Base-by-base conservation (phyloP, 495 filamentous ascomycete species). In the Acidomyces sp. region DNA sequence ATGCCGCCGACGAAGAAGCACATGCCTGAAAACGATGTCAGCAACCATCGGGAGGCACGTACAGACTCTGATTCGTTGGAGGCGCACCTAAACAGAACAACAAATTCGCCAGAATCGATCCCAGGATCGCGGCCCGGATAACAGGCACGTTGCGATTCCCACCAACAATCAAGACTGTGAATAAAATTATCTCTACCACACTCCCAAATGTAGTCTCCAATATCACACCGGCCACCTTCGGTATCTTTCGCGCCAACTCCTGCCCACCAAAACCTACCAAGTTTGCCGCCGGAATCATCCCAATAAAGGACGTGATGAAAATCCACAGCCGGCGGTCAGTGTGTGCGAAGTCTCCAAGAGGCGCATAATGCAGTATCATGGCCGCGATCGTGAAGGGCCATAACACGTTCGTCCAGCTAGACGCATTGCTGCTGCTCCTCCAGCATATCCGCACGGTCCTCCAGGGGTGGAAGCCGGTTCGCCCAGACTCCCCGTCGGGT, bases 271-370 rank as follows among this genome's bases (percentile, higher is more conserved):
- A 94, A 0, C 84, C 84, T 20, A 93, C 68, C 35, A 93, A 58
- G 49, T 94, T 94, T 32, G 86, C 87, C 22, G 78, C 77, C 2
- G 86, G 87, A 3, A 94, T 71, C 78, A 96, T 95, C 36, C 77
- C 79, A 25, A 84, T 68, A 34, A 84, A 85, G 36, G 77, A 79
- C 46, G 81, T 70, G 26, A 72, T 59, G 60, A 85, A 86, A 13
- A 82, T 66, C 51, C 51, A 54, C 6, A 45, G 19, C 29, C 28
- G 19, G 20, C 64, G 60, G 12, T 84, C 69, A 0, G 70, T 69
- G 18, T 68, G 68, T 21, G 68, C 70, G 49, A 75, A 85, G n/a
- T n/a, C n/a, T n/a, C n/a, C n/a, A n/a, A n/a, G n/a, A n/a, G n/a
- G n/a, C n/a, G n/a, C n/a, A n/a, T n/a, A n/a, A 43, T 77, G 70